phyloP scores from a whole-genome alignment of 208 protist species.

The Herpetomonas tarakana region DNA sequence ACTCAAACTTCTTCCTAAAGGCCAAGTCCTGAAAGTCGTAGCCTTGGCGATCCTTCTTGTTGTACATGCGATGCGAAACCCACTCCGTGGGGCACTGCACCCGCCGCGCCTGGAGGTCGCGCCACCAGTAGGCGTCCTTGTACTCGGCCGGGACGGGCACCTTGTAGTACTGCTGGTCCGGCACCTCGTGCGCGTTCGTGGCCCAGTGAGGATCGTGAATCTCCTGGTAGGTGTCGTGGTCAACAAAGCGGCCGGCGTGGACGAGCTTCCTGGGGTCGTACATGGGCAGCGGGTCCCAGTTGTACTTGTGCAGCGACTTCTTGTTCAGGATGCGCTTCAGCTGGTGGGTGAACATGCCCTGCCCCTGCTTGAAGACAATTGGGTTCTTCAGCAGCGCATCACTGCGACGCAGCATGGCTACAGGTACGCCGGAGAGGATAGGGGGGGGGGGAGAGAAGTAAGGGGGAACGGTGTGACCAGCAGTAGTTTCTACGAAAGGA shows the following conservation, averaged over 20 bases:
- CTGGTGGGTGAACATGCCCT: constrained; percentile 92
- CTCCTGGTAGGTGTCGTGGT: constrained; percentile 85
- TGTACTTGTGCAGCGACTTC: constrained; percentile 84
- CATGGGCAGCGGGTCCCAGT: constrained; percentile 90
- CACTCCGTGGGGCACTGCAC: constrained; percentile 89
- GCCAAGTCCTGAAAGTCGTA: constrained; percentile 91
- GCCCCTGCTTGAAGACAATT: constrained; percentile 87
- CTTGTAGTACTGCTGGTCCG: constrained; percentile 79
- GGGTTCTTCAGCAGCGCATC: constrained; percentile 67
- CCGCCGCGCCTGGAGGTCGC: constrained; percentile 85
- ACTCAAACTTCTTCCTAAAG: constrained; percentile 89
- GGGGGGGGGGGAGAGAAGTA: neutral
- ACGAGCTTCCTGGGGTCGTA: constrained; percentile 85
- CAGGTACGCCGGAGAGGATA: constrained; percentile 1
- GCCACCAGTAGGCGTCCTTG: constrained; percentile 93
- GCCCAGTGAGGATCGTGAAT: constrained; percentile 79
- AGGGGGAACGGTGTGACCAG: neutral
- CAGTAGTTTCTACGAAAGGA: no score
- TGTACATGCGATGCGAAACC: constrained; percentile 85
- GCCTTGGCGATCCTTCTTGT: constrained; percentile 46
- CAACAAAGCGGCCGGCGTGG: constrained; percentile 74
- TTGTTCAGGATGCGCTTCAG: constrained; percentile 91
- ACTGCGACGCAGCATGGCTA: constrained; percentile 54
- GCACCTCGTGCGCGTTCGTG: constrained; percentile 62
- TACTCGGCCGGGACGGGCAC: constrained; percentile 83